Evolutionary conservation across 83 land plant genomes (phyloP).

Genomic region (Picea mariana): DNA sequence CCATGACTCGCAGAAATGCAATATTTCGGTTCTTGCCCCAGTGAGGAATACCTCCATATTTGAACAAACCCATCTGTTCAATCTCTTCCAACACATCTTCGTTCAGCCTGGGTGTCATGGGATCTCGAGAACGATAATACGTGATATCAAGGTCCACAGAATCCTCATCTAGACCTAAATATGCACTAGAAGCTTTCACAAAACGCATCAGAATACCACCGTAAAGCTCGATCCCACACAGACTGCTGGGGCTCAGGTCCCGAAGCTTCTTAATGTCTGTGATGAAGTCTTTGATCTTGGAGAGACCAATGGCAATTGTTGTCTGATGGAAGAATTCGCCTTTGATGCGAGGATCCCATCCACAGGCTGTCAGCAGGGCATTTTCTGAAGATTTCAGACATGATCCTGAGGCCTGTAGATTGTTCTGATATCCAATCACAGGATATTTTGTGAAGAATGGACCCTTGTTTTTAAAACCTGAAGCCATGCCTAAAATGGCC

Average conservation of each 20-base stretch:
- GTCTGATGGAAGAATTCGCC: slow-evolving; percentile 34
- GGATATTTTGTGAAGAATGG: slow-evolving; percentile 38
- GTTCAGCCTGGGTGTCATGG: slow-evolving; percentile 30
- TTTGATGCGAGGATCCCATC: slow-evolving; percentile 39
- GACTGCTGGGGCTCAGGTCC: slow-evolving; percentile 24
- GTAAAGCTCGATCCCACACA: slow-evolving; percentile 44
- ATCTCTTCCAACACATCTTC: slow-evolving; percentile 49
- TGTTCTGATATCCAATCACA: slow-evolving; percentile 37
- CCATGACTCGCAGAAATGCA: slow-evolving; percentile 29
- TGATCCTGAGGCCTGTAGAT: slow-evolving; percentile 24
- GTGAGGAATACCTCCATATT: slow-evolving; percentile 43
- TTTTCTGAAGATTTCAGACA: slow-evolving; percentile 20
- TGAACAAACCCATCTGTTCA: slow-evolving; percentile 61
- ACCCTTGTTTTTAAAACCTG: slow-evolving; percentile 31
- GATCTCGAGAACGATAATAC: slow-evolving; percentile 34
- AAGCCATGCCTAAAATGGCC: background rate
- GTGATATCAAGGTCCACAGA: slow-evolving; percentile 40
- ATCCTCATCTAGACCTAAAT: slow-evolving; percentile 36
- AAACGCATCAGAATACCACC: slow-evolving; percentile 48
- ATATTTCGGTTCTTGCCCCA: slow-evolving; percentile 51
- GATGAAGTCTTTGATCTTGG: slow-evolving; percentile 25
- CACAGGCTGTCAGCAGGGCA: slow-evolving; percentile 21
- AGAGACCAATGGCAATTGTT: slow-evolving; percentile 17
- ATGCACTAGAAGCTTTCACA: slow-evolving; percentile 37
- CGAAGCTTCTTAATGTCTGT: slow-evolving; percentile 39